phyloP scores from a whole-genome alignment of 2,329 filamentous ascomycete genomes.

The Domatiomyces globalis region DNA sequence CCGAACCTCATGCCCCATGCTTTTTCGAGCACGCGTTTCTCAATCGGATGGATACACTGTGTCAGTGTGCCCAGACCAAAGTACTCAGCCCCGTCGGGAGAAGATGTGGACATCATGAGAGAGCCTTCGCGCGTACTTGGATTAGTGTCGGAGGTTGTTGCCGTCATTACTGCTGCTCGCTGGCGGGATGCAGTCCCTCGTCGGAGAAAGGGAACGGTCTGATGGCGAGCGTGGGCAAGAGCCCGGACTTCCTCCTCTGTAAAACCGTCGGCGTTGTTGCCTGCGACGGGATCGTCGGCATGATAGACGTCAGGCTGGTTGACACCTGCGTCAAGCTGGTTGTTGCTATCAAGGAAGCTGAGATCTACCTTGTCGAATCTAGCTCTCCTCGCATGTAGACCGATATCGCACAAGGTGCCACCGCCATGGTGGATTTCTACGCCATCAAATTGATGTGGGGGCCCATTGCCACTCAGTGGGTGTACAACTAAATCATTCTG shows the following conservation, averaged over 20 bases:
- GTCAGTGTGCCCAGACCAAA: constrained; percentile 19
- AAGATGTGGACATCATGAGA: constrained; percentile 6
- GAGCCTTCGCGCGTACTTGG: too few species aligned
- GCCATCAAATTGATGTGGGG: too few species aligned
- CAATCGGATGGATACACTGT: constrained; percentile 18
- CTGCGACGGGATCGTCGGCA: background rate
- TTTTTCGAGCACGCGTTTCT: constrained; percentile 18
- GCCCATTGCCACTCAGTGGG: background rate
- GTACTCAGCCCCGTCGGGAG: constrained; percentile 2
- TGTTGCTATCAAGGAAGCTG: too few species aligned
- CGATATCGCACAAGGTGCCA: background rate
- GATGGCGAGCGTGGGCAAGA: too few species aligned
- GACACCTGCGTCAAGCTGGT: too few species aligned
- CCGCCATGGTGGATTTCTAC: too few species aligned
- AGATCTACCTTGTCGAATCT: background rate
- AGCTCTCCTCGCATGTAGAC: background rate
- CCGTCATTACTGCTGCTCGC: too few species aligned
- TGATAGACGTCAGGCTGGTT: too few species aligned
- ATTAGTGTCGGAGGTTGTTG: too few species aligned
- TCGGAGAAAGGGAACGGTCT: too few species aligned
- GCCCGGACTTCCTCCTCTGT: background rate
- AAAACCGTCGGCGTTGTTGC: background rate
- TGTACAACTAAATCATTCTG: constrained; percentile 22
- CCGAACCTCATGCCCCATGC: constrained; percentile 20
- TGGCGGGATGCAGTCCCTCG: too few species aligned